Evolutionary conservation across 2,329 filamentous ascomycete genomes (phyloP).

Genomic region (Hawksworthiomyces lignivorus): DNA sequence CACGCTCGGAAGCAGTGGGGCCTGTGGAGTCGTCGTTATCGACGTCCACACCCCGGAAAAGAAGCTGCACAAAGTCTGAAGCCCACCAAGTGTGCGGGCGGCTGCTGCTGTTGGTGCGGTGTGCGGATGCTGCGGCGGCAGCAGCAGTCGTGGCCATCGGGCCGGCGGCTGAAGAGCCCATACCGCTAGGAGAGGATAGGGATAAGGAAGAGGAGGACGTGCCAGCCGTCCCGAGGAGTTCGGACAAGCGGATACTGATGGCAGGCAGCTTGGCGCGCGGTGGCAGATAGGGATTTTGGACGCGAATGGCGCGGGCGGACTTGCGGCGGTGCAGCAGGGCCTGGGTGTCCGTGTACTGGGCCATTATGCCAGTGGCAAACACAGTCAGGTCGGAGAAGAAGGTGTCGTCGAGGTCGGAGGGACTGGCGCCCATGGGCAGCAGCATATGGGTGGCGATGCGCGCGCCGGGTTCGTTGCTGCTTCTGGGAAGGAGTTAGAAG

Average conservation of each 20-base stretch:
- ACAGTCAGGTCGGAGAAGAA: constrained; percentile 48
- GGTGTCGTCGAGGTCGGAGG: constrained; percentile 35
- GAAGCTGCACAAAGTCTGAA: constrained; percentile 49
- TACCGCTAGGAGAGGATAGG: no score
- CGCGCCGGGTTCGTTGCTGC: constrained; percentile 10
- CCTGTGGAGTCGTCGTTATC: constrained; percentile 18
- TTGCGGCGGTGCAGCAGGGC: constrained; percentile 38
- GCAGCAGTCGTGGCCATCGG: neutral
- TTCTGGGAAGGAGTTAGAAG: neutral
- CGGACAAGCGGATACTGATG: constrained; percentile 41
- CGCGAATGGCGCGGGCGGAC: constrained; percentile 27
- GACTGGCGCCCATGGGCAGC: constrained; percentile 24
- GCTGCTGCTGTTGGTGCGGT: neutral
- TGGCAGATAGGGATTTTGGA: constrained; percentile 31
- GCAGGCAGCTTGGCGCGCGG: constrained; percentile 39
- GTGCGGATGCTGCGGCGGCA: no score
- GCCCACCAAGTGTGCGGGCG: constrained; percentile 40
- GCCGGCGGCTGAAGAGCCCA: neutral
- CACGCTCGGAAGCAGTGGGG: neutral
- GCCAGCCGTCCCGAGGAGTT: constrained; percentile 22
- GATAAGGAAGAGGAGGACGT: neutral
- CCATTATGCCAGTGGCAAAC: constrained; percentile 43
- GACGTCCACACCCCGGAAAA: constrained; percentile 43
- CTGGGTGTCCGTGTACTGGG: constrained; percentile 41
- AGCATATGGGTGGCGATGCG: constrained; percentile 14